Evolutionary conservation across 768 basidiomycete species (phyloP), one percentile per base, ranked within the genome.

Genomic region (Auricularia sp.): DNA sequence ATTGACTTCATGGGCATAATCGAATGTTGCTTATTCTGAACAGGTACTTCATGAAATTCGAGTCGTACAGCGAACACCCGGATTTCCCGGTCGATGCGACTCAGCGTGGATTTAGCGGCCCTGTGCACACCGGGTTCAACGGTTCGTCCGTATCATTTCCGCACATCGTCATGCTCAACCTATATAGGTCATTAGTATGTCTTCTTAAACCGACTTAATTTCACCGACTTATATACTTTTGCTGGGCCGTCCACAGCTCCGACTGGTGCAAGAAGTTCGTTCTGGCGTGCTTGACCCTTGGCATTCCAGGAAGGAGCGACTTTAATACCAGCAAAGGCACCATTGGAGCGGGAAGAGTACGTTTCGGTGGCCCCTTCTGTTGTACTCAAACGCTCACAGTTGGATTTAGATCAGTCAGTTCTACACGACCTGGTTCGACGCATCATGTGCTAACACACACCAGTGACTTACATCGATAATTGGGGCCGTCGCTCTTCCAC

Each of bases 271-370:
- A 59, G 21, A 47, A 59, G 29, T 67, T 67, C n/a, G 62, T 70
- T n/a, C 11, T 24, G 33, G 62, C 66, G 5, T 68, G 69, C 36
- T 51, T 51, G 47, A 51, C 47, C 11, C 47, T 51, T 1, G 47
- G 47, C 18, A 51, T 51, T 6, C 47, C 47, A 14, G 47, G 47
- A n/a, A 51, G 62, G 14, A 59, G 44, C 7, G 64, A 67, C 24
- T 51, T 63, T 11, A 64, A 62, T 61, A 69, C 69, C 16, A 66
- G 63, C n/a, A 63, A 65, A 29, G 64, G 66, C 35, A 54, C 42
- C 61, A 21, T 36, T 33, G 58, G 58, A 3, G 11, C 47, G 11
- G 29, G 29, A 35, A 68, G 21, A 2, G 33, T 54, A 5, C 36
- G 21, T 39, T 56, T 24, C 0, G 1, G 21, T 16, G 16, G 4